Base-by-base conservation (phyloP, 2,329 filamentous ascomycete species). In the Ilyonectria robusta region DNA sequence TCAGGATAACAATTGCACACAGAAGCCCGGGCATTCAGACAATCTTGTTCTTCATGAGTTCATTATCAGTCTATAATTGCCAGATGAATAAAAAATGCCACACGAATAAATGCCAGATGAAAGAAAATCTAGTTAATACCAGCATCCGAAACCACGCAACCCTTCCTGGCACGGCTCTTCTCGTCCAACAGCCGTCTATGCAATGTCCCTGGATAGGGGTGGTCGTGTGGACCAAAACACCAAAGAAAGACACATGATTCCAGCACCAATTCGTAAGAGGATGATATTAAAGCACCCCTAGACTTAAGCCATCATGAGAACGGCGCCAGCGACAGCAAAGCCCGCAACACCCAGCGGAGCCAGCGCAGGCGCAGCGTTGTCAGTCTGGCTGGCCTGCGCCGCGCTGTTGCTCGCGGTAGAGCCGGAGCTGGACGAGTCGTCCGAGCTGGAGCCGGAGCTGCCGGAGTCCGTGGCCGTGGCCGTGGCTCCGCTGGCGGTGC, bases 261-360 rank as follows among this genome's bases (percentile, higher is more conserved):
- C 19, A 55, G 2, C 17, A 11, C 29, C 17, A 61, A 21, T 19
- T 26, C 40, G 15, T 6, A 42, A 42, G 5, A 8, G 15, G 15
- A n/a, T 19, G n/a, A n/a, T n/a, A 3, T 4, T 1, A 8, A 17
- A 42, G 6, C 6, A 42, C 4, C 15, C 6, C 8, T 29, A 17
- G 19, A 8, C 11, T 59, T 74, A 76, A 19, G 62, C 72, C 15
- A 76, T 51, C 51, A 76, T 57, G 62, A 72, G 62, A 2, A 69
- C 58, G 33, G 67, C 72, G 21, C 72, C 72, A 1, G 70, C 46
- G 29, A 72, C 70, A 48, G 65, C 70, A 7, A 59, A 35, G 19
- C 67, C 72, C 0, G 62, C 68, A 9, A 72, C 35, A 9, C 73
- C 72, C 19, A 54, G 50, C 3, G 73, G 73, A 1, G 61, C 59